These are phyloP conservation scores for Arthrobotrys conoides DNA, from an alignment of 2,329 filamentous ascomycete genomes.

Conservation along the genomic window DNA sequence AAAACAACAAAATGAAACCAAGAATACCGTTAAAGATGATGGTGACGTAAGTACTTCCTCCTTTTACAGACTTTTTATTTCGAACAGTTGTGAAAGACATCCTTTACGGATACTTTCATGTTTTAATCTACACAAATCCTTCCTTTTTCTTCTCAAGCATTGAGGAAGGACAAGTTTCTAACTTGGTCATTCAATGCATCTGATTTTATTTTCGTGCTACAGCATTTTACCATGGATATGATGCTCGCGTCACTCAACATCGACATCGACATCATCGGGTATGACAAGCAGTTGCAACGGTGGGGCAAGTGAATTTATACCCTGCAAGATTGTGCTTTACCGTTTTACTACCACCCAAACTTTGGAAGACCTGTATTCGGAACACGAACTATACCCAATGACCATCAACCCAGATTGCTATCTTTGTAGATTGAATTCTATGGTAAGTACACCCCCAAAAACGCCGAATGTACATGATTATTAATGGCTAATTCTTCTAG, in stretches of 20 bases:
- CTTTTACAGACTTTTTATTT: not conserved
- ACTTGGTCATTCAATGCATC: slow-evolving; percentile 60
- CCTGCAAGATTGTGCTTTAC: not conserved
- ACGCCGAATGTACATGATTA: not conserved
- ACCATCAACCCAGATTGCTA: not conserved
- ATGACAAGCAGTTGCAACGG: slow-evolving; percentile 64
- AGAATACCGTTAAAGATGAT: slow-evolving; percentile 29
- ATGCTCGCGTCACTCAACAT: slow-evolving; percentile 67
- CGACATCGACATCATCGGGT: slow-evolving; percentile 66
- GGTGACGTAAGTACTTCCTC: slow-evolving; percentile 45
- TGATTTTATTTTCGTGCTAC: slow-evolving; percentile 34
- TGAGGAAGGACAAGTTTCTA: slow-evolving; percentile 56
- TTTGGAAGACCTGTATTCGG: not conserved
- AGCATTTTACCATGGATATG: slow-evolving; percentile 67
- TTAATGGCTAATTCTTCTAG: not conserved
- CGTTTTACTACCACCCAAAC: not conserved
- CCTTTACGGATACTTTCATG: slow-evolving; percentile 34
- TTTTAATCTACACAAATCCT: not conserved
- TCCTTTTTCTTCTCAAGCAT: slow-evolving; percentile 21
- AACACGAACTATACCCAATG: not conserved
- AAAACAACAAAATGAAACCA: slow-evolving; percentile 42
- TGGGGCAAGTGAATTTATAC: slow-evolving; percentile 50
- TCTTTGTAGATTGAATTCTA: not conserved
- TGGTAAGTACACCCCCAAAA: not conserved
- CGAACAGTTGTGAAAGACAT: slow-evolving; percentile 30